These are phyloP conservation scores for Dactylonectria macrodidyma DNA, from an alignment of 2,329 filamentous ascomycete species.

Conservation along the genomic window DNA sequence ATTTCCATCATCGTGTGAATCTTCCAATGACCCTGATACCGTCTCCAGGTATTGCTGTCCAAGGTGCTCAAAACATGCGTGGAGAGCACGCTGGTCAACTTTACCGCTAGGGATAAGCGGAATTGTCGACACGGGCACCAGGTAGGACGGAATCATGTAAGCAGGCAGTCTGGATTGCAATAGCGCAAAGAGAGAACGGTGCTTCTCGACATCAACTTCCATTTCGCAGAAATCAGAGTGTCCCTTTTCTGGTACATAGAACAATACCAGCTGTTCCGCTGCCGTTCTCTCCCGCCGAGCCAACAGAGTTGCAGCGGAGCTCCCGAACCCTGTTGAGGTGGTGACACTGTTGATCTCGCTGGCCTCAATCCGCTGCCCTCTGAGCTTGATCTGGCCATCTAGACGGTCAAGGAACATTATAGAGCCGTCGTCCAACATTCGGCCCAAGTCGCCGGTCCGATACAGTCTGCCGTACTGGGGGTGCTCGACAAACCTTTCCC, in stretches of 20 bases:
- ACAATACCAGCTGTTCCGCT: slow-evolving; percentile 74
- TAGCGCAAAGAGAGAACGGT: slow-evolving; percentile 65
- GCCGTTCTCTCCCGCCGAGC: slow-evolving; percentile 57
- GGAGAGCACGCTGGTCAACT: slow-evolving; percentile 73
- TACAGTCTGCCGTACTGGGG: slow-evolving; percentile 81
- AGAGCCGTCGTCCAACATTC: slow-evolving; percentile 83
- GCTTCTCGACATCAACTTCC: slow-evolving; percentile 51
- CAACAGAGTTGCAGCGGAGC: slow-evolving; percentile 77
- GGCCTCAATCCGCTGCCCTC: slow-evolving; percentile 85
- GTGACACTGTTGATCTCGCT: slow-evolving; percentile 80
- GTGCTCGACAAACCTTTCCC: slow-evolving; percentile 78
- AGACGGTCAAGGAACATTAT: slow-evolving; percentile 80
- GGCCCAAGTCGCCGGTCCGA: slow-evolving; percentile 85
- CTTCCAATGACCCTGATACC: slow-evolving; percentile 45
- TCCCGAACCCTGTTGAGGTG: slow-evolving; percentile 64
- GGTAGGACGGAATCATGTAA: slow-evolving; percentile 85
- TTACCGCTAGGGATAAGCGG: slow-evolving; percentile 85
- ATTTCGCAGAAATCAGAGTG: slow-evolving; percentile 55
- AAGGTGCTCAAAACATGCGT: slow-evolving; percentile 63
- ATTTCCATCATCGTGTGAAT: slow-evolving; percentile 51
- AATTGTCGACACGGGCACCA: slow-evolving; percentile 79
- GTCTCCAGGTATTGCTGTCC: slow-evolving; percentile 60
- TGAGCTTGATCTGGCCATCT: slow-evolving; percentile 86
- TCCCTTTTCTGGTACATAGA: slow-evolving; percentile 70
- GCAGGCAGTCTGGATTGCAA: slow-evolving; percentile 72